Base-by-base conservation (phyloP, 257 asterid genomes). In the Apocynum venetum region DNA sequence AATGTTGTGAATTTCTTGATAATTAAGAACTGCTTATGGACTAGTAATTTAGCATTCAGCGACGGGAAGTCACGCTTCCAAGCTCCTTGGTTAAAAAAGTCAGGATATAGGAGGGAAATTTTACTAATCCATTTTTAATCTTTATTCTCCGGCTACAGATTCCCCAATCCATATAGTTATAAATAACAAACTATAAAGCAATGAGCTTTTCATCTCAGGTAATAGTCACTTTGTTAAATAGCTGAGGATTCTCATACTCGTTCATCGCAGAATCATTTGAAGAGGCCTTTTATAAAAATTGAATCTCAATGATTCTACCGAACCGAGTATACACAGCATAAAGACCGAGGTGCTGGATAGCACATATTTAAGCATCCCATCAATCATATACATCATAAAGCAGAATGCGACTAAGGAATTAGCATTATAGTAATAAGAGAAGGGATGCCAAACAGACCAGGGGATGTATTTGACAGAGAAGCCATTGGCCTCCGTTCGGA, bases 381-480 rank as follows among this genome's bases (percentile, higher is more conserved):
- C 6, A 55, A 55, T 9, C 25, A 35, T 2, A 60, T 8, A 35
- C 64, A 57, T 57, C 7, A n/a, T 8, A 19, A 4, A 57, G 36
- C n/a, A 57, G 6, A n/a, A 57, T 57, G 64, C 13, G 11, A 59
- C 66, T 67, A 19, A 17, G 36, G 1, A 67, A 41, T 35, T 14
- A 40, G 36, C 8, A 15, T 8, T 15, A 66, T 6, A 2, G 72
- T 5, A 68, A 3, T 68, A 19, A 68, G 38, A 67, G 51, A 11
- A 44, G 51, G 72, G 35, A 43, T 19, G 5, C 6, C 8, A 8
- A 51, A 49, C 44, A 7, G 46, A 94, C 97, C 97, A 91, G 73
- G 97, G 97, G 59, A 89, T 86, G 82, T 89, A 94, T 89, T 87
- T 89, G 80, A 85, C 5, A 79, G 92, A 71, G 80, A 75, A 78